Evolutionary conservation across 306 rosid genomes (phyloP).

Genomic region (Fagus sylvatica): DNA sequence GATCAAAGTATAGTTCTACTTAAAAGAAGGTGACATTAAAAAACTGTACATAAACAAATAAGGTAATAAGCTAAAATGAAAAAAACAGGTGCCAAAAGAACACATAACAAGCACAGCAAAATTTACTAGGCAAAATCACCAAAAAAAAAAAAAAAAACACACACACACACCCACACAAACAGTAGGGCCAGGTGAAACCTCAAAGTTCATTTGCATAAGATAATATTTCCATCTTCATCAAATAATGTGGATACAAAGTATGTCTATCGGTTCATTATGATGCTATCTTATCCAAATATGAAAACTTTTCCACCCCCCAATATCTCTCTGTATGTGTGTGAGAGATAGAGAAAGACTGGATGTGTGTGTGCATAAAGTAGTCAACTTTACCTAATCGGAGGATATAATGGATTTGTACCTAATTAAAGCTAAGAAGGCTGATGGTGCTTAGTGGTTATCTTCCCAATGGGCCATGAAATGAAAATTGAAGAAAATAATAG

Average conservation of each 20-base stretch:
- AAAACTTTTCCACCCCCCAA: conserved; percentile 18
- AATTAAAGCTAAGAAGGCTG: conserved; percentile 40
- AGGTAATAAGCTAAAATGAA: too few species aligned
- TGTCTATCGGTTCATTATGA: neutral
- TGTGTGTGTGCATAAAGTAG: neutral
- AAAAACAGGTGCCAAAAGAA: too few species aligned
- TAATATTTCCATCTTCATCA: neutral
- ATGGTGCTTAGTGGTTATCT: conserved; percentile 17
- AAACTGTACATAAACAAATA: too few species aligned
- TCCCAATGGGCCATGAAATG: conserved; percentile 27
- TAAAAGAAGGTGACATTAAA: too few species aligned
- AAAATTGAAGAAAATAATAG: neutral
- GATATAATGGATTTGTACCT: conserved; percentile 43
- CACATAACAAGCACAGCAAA: too few species aligned
- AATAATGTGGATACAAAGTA: neutral
- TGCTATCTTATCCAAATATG: neutral
- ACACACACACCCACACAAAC: too few species aligned
- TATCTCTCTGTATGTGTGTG: neutral
- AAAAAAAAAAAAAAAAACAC: too few species aligned
- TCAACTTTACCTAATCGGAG: conserved; percentile 29
- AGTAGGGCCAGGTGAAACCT: too few species aligned
- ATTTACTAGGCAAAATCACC: too few species aligned
- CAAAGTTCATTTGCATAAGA: neutral
- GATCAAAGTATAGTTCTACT: too few species aligned
- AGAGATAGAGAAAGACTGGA: conserved; percentile 3